Evolutionary conservation across 306 rosid species (phyloP).

Genomic region (Herpetospermum pedunculosum): DNA sequence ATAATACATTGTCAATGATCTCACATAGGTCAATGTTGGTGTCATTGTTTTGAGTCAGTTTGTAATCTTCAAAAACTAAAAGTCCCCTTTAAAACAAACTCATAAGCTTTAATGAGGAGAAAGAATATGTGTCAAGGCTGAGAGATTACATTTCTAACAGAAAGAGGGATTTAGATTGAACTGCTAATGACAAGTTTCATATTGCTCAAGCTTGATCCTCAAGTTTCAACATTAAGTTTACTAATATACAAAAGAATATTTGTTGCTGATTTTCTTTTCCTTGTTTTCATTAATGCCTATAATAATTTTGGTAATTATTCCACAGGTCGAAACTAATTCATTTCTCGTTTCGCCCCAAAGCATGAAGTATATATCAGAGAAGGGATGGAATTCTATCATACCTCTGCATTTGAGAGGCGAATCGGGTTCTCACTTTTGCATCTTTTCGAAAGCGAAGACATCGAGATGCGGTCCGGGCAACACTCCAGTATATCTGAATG

Average conservation of each 20-base stretch:
- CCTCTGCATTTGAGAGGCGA: slow-evolving; percentile 66
- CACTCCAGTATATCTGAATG: slow-evolving; percentile 80
- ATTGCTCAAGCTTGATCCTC: neutral
- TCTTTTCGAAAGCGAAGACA: slow-evolving; percentile 60
- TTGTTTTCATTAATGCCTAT: neutral
- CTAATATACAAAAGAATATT: neutral
- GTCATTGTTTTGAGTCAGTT: neutral
- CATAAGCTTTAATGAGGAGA: neutral
- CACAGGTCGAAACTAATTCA: slow-evolving; percentile 34
- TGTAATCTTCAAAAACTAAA: neutral
- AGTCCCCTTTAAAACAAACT: too few species aligned
- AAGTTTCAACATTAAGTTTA: neutral
- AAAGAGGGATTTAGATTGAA: neutral
- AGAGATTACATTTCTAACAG: neutral
- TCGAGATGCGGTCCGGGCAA: slow-evolving; percentile 44
- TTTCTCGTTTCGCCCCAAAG: slow-evolving; percentile 26
- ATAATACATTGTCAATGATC: neutral
- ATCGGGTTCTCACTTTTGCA: slow-evolving; percentile 53
- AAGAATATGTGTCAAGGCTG: neutral
- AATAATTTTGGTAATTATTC: neutral
- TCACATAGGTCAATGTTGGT: neutral
- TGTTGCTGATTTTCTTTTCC: neutral
- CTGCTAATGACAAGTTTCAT: neutral
- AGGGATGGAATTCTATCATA: slow-evolving; percentile 51
- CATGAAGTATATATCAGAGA: slow-evolving; percentile 67